These are phyloP conservation scores for Pleurotus salmoneostramineus DNA, from an alignment of 768 basidiomycete species.

Conservation along the genomic window DNA sequence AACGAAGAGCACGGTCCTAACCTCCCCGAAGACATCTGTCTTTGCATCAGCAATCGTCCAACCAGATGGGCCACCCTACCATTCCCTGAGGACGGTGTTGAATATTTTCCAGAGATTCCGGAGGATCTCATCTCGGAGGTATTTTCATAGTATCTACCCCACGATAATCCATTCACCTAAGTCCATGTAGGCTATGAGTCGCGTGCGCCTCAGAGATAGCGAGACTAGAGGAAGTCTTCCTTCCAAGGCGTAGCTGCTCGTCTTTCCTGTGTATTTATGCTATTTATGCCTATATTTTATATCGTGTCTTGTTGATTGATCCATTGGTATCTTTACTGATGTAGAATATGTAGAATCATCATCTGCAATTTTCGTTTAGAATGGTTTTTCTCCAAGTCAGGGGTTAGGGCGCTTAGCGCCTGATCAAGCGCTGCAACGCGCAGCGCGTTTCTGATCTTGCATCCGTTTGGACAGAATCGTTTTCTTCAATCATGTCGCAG, in stretches of 20 bases:
- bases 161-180: background rate
- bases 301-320: too few relatives aligned
- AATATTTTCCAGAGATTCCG: conserved; percentile 61
- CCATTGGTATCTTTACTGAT: too few relatives aligned
- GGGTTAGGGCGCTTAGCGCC: background rate
- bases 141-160: conserved; percentile 7
- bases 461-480: too few relatives aligned
- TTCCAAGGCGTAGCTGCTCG: background rate
- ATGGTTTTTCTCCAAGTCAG: too few relatives aligned
- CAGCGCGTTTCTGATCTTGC: too few relatives aligned
- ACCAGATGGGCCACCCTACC: conserved; percentile 71
- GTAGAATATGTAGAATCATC: too few relatives aligned
- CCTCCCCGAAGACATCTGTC: conserved; percentile 76
- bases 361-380: too few relatives aligned
- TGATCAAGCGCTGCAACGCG: too few relatives aligned
- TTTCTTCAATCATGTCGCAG: conserved; percentile 65
- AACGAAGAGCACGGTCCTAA: conserved; percentile 69
- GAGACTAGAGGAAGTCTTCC: conserved; percentile 15
- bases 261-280: background rate
- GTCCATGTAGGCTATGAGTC: background rate
- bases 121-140: conserved; percentile 57
- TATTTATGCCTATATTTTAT: too few relatives aligned
- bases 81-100: conserved; percentile 46
- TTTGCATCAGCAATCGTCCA: conserved; percentile 71
- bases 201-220: background rate